A percentile compares a stretch with the other conserved stretches of the same genome.
Evolutionary conservation across 768 basidiomycete genomes (phyloP).

Genomic region (Pleurotus citrinopileatus): DNA sequence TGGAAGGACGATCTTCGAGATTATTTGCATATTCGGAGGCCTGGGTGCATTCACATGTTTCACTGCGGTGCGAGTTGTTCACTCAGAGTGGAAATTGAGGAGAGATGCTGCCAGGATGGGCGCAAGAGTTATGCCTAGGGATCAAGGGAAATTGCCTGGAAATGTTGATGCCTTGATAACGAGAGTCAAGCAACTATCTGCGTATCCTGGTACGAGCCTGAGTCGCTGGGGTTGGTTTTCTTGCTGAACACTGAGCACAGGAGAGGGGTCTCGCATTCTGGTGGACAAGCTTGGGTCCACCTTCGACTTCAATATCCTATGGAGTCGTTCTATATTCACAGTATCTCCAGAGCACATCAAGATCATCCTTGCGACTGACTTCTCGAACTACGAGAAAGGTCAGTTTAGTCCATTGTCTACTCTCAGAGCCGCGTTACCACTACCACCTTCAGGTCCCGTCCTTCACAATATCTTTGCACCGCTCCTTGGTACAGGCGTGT

Average conservation of each 20-base stretch:
- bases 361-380: background rate
- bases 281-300: background rate
- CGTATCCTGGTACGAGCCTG: background rate
- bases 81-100: background rate
- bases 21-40: background rate
- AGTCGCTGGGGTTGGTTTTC: background rate
- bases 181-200: background rate
- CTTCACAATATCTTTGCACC: background rate
- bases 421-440: background rate
- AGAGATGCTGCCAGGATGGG: constrained; percentile 2
- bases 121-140: background rate
- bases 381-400: constrained; percentile 1
- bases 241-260: background rate
- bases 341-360: background rate
- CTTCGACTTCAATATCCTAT: background rate
- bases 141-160: background rate
- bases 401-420: background rate
- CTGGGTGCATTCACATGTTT: background rate
- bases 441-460: background rate
- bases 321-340: background rate
- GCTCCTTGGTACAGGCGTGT: constrained; percentile 39
- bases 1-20: background rate
- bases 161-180: background rate
- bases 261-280: background rate
- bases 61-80: background rate